These are phyloP conservation scores for Ilex aquifolium DNA, from an alignment of 257 asterid genomes.

Conservation along the genomic window DNA sequence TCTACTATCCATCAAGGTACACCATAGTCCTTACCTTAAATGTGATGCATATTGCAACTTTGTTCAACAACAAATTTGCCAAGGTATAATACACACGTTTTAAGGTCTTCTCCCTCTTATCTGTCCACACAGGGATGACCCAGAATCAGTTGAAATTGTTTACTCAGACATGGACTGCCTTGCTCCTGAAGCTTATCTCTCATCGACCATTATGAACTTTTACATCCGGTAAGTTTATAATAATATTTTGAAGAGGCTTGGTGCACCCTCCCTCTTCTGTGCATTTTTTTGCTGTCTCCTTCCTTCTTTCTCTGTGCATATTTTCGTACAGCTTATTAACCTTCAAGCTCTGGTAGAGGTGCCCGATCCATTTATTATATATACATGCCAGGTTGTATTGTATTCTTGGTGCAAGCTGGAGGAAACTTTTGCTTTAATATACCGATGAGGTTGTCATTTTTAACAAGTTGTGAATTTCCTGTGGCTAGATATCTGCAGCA, in stretches of 20 bases:
- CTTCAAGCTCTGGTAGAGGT: not conserved
- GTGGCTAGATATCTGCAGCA: constrained; percentile 74
- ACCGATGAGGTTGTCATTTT: constrained; percentile 14
- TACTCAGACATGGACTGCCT: constrained; percentile 70
- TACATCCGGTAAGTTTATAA: constrained; percentile 68
- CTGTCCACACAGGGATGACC: constrained; percentile 61
- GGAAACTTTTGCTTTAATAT: constrained; percentile 10
- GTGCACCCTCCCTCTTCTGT: too few species aligned
- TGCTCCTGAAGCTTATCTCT: constrained; percentile 68
- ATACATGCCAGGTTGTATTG: not conserved
- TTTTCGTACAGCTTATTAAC: too few species aligned
- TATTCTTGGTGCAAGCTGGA: constrained; percentile 13
- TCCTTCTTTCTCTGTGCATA: too few species aligned
- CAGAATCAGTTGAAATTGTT: constrained; percentile 60
- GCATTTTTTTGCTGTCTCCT: too few species aligned
- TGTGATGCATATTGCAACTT: not conserved
- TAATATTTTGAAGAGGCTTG: not conserved
- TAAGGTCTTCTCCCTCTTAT: constrained; percentile 20
- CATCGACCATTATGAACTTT: constrained; percentile 85
- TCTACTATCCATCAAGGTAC: constrained; percentile 91
- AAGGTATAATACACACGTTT: not conserved
- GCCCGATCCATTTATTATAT: not conserved
- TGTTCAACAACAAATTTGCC: not conserved
- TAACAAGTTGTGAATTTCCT: constrained; percentile 9
- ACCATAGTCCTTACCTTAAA: constrained; percentile 6